Base-by-base conservation (phyloP, 495 filamentous ascomycete species). In the Penicillium desertorum region DNA sequence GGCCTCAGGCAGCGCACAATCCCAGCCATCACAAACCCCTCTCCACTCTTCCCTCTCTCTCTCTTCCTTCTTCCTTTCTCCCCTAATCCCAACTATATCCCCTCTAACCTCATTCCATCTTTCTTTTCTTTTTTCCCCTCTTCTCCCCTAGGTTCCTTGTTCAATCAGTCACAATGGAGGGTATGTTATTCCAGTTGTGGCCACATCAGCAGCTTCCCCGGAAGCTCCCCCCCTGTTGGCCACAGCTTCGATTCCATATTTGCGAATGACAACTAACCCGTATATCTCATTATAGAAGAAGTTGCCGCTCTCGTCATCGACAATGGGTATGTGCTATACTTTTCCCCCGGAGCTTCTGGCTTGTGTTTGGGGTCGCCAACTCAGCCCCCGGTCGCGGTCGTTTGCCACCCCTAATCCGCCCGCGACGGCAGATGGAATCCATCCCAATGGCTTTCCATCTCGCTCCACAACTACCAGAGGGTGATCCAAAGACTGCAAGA, bases 231-330 rank as follows among this genome's bases (percentile, higher is more conserved):
- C 46, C 61, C 27, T 3, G 37, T 39, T 23, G 45, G 45, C 16
- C 50, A 29, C 29, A 54, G 44, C 44, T 44, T 36, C n/a, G 36
- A 51, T 49, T 20, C 14, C 30, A 12, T 14, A 34, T 14, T 25
- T 48, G 19, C 19, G 32, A 12, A 54, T 48, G n/a, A 45, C 39
- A 51, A 75, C 88, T 92, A 78, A 92, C 58, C 6, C 72, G 57
- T 66, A 49, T 58, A 56, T 64, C 74, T 55, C 58, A 58, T 54
- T 82, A 79, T 75, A 98, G 94, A 98, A 83, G 94, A 98, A 89
- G 94, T 98, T 81, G 94, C 94, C 79, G 94, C 94, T 79, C 93
- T 98, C 91, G 94, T 98, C 80, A 98, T 98, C 80, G 94, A 98
- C 92, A 98, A 98, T 98, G 94, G 94, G 94, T 98, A 90, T 86